Conservation (phyloP, 352 stramenopile species). For the Pythium periplocum region DNA sequence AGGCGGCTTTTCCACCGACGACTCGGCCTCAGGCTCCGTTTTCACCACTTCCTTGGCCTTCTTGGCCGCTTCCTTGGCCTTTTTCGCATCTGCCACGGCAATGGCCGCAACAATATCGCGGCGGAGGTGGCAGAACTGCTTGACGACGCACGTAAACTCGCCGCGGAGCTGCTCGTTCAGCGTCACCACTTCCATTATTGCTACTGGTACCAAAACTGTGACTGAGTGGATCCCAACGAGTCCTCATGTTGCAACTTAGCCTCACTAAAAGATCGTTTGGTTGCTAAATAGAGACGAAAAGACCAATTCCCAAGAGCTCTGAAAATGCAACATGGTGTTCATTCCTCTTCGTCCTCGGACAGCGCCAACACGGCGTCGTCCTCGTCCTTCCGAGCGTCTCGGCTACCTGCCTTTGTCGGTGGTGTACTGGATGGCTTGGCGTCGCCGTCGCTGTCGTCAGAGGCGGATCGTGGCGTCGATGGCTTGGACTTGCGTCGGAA, state of each 20-base stretch:
- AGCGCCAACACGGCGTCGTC: constrained; percentile 17
- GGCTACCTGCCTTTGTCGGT: constrained; percentile 3
- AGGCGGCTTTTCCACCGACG: too few species aligned
- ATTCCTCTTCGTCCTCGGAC: constrained; percentile 19
- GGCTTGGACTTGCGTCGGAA: constrained; percentile 1
- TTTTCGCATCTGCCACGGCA: not conserved
- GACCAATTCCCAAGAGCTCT: too few species aligned
- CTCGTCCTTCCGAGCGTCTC: constrained; percentile 1
- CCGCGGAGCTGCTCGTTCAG: constrained; percentile 65
- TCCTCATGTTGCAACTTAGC: too few species aligned
- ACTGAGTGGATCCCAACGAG: too few species aligned
- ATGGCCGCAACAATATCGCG: constrained; percentile 11
- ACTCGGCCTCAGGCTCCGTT: too few species aligned
- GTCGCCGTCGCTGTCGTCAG: constrained; percentile 1
- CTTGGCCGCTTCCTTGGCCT: too few species aligned
- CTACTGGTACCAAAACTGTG: not conserved
- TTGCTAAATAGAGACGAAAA: too few species aligned
- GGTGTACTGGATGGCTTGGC: constrained; percentile 1
- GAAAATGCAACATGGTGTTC: not conserved
- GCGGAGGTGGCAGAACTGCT: constrained; percentile 33
- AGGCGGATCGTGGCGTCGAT: not conserved
- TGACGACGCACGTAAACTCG: constrained; percentile 55
- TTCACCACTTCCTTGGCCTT: too few species aligned
- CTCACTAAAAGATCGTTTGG: too few species aligned
- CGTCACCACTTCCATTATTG: constrained; percentile 52